Evolutionary conservation across 495 filamentous ascomycete genomes (phyloP).

Genomic region (Penicillium psychrofluorescens): DNA sequence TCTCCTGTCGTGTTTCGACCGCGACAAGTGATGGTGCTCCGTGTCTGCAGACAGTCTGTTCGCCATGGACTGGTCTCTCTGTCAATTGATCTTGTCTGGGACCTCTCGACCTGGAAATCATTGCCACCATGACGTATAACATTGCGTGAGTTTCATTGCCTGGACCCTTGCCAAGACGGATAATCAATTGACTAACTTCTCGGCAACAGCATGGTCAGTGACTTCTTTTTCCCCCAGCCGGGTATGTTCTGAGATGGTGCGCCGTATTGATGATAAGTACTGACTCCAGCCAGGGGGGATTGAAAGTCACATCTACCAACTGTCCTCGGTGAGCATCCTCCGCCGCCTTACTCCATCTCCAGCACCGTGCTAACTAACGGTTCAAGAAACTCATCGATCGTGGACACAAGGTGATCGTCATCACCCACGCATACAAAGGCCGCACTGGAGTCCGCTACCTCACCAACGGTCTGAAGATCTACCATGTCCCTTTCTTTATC

Average conservation of each 20-base stretch:
- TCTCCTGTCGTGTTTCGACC: not conserved
- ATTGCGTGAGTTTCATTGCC: constrained; percentile 52
- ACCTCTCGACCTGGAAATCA: constrained; percentile 1
- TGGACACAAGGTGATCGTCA: constrained; percentile 95
- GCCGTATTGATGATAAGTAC: constrained; percentile 6
- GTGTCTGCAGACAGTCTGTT: not conserved
- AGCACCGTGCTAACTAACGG: not conserved
- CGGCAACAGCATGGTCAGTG: constrained; percentile 78
- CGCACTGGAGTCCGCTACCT: constrained; percentile 93
- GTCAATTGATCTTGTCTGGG: constrained; percentile 1
- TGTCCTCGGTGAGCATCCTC: constrained; percentile 55
- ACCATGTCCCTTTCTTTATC: constrained; percentile 91
- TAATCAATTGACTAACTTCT: too few species aligned
- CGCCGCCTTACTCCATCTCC: not conserved
- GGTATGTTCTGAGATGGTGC: constrained; percentile 33
- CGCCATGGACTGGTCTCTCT: constrained; percentile 13
- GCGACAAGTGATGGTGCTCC: not conserved
- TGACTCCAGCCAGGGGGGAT: constrained; percentile 57
- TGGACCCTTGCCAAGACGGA: constrained; percentile 1
- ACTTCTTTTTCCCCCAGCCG: constrained; percentile 98
- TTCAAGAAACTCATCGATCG: constrained; percentile 81
- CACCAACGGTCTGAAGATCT: constrained; percentile 96
- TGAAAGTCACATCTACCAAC: constrained; percentile 97
- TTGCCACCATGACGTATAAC: constrained; percentile 55
- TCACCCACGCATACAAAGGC: constrained; percentile 92